Evolutionary conservation across 257 asterid genomes (phyloP).

Genomic region (Lantana camara): DNA sequence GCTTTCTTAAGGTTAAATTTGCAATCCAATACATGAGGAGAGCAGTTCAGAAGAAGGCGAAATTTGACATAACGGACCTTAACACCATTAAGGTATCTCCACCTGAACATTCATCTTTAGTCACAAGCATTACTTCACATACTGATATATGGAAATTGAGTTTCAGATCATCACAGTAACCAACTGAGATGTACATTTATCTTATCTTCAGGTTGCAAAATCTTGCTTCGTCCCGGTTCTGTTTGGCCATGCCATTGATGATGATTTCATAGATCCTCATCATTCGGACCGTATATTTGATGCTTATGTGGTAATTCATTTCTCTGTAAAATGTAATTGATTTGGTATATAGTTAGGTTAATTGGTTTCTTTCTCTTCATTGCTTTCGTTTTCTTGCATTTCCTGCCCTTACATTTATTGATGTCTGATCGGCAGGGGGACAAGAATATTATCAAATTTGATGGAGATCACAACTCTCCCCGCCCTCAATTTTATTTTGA

Average conservation of each 20-base stretch:
- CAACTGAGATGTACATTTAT: slow-evolving; percentile 18
- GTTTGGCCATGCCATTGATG: slow-evolving; percentile 86
- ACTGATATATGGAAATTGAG: background rate
- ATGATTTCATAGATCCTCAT: slow-evolving; percentile 93
- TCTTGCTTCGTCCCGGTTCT: slow-evolving; percentile 86
- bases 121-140: background rate
- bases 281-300: slow-evolving; percentile 85
- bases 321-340: background rate
- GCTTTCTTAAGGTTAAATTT: slow-evolving; percentile 66
- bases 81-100: slow-evolving; percentile 76
- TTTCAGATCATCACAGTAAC: slow-evolving; percentile 16
- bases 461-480: slow-evolving; percentile 95
- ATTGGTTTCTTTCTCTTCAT: background rate
- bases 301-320: slow-evolving; percentile 70
- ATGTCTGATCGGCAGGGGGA: slow-evolving; percentile 59
- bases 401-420: slow-evolving; percentile 14
- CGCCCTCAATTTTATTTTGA: slow-evolving; percentile 98
- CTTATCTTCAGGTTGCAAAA: slow-evolving; percentile 69
- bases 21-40: slow-evolving; percentile 90
- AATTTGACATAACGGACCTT: slow-evolving; percentile 80
- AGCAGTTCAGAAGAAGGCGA: slow-evolving; percentile 79
- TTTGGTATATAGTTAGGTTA: background rate
- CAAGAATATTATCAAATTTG: slow-evolving; percentile 91
- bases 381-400: background rate
- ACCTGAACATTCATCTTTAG: slow-evolving; percentile 9